These are phyloP conservation scores for Sanguinoderma infundibulare DNA, from an alignment of 1,284 basidiomycete species.

Conservation along the genomic window DNA sequence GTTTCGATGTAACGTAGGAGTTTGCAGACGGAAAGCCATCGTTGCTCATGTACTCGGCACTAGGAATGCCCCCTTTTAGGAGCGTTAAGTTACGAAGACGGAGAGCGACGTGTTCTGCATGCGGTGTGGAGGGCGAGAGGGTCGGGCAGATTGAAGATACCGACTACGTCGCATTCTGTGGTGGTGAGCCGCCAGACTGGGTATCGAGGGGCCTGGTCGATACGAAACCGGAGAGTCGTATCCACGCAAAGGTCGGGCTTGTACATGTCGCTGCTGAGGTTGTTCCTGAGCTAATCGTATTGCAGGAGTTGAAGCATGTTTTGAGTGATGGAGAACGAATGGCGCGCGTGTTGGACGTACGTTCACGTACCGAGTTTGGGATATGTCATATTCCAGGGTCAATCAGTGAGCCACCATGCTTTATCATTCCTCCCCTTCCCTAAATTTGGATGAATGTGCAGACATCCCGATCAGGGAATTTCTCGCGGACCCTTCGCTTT, in stretches of 20 bases:
- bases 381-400: constrained; percentile 85
- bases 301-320: constrained; percentile 48
- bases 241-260: constrained; percentile 50
- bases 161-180: constrained; percentile 84
- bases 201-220: constrained; percentile 51
- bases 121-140: constrained; percentile 52
- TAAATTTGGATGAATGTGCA: constrained; percentile 32
- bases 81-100: constrained; percentile 79
- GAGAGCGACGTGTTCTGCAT: constrained; percentile 65
- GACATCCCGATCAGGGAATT: constrained; percentile 73
- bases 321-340: constrained; percentile 36
- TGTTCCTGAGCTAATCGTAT: background rate
- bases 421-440: background rate
- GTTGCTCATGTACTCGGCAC: constrained; percentile 75
- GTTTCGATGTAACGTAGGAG: background rate
- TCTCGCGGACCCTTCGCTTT: constrained; percentile 54
- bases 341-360: constrained; percentile 79
- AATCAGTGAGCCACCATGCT: constrained; percentile 58
- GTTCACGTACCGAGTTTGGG: constrained; percentile 82
- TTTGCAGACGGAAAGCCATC: constrained; percentile 59
- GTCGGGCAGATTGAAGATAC: constrained; percentile 52
- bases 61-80: constrained; percentile 77
- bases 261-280: background rate
- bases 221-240: constrained; percentile 46
- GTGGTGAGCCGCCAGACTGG: constrained; percentile 69